Base-by-base conservation (phyloP, 163 green algal genomes). In the Scenedesmus sp. region DNA sequence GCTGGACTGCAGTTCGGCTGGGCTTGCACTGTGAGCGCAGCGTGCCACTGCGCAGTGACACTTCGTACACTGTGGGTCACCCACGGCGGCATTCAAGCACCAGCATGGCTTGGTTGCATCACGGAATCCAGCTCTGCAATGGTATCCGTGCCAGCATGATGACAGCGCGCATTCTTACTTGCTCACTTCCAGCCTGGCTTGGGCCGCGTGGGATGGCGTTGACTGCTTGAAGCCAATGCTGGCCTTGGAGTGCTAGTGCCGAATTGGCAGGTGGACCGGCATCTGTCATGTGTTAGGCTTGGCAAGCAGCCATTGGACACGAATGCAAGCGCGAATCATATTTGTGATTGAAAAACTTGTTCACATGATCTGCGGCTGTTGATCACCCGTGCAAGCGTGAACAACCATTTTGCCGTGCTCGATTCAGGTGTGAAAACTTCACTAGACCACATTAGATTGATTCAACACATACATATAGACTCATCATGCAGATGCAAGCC, bases 401-500 rank as follows among this genome's bases (percentile, higher is more conserved):
- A 34, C 2, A 76, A 8, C 66, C 66, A 76, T 34, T 34, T 76
- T 76, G 66, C 66, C 12, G 66, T 76, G 16, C 66, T 34, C 66
- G 26, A 20, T 8, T 76, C 18, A 20, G 3, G 66, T 76, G 66
- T 76, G 66, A 34, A 76, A 76, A 76, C 66, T 76, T 76, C 18
- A 12, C 12, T 0, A 8, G 0, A 76, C 18, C 66, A 34, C 66
- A 34, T 8, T 76, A 76, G 66, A 34, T 76, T 76, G 16, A 4
- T 34, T 76, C 66, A 34, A 34, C 0, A 34, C 66, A 76, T 6
- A 76, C 2, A 34, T 34, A 34, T 34, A 2, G 64, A 57, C 1
- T 20, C 15, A 62, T 34, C 54, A 88, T 88, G 84, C 84, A 88
- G 84, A 64, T 77, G 52, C 84, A 88, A n/a, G 59, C 84, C 9